Evolutionary conservation across 2,329 filamentous ascomycete genomes (phyloP).

Genomic region (Alternaria novae-zelandiae): DNA sequence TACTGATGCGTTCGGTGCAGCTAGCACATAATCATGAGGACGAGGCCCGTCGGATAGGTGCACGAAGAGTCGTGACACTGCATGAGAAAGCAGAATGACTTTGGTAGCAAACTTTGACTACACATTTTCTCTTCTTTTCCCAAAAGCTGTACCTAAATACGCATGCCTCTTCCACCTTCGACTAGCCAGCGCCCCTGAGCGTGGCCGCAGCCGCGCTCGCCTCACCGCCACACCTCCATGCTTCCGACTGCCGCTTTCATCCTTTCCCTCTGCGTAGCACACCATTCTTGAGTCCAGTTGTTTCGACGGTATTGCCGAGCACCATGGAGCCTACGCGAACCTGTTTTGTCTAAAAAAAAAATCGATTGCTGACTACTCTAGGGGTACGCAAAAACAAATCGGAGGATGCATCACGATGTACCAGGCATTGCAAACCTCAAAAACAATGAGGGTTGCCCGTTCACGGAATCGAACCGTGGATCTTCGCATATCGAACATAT

Average conservation of each 20-base stretch:
- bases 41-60: not conserved
- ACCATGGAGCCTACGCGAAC: not conserved
- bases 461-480: constrained; percentile 14
- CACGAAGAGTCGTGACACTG: not conserved
- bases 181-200: not conserved
- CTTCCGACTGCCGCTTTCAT: not conserved
- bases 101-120: not conserved
- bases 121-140: not conserved
- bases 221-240: not conserved
- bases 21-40: no score
- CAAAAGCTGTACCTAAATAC: not conserved
- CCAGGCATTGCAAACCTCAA: not conserved
- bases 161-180: not conserved
- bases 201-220: not conserved
- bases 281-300: not conserved
- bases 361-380: not conserved
- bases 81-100: not conserved
- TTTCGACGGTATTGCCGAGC: not conserved
- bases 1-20: not conserved
- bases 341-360: not conserved
- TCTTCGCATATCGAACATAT: constrained; percentile 12
- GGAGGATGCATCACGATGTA: not conserved
- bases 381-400: not conserved
- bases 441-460: constrained; percentile 2
- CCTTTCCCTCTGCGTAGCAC: not conserved